phyloP scores from a whole-genome alignment of 768 basidiomycete species.

The Russula sp. region DNA sequence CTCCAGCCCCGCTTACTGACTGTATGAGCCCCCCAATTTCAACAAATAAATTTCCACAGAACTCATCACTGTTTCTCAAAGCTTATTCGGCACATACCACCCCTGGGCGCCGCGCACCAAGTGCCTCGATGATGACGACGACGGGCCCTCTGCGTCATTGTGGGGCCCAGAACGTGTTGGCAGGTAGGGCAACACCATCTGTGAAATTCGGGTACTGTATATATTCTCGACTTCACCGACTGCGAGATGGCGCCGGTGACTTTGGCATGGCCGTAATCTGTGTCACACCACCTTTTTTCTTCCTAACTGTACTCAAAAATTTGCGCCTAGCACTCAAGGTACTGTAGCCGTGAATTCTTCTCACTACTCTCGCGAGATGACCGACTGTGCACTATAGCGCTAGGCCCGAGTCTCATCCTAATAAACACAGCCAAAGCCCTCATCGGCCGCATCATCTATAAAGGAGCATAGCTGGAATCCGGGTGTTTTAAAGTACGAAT shows the following conservation, averaged over 20 bases:
- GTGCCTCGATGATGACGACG: background rate
- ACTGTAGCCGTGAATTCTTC: no score
- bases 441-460: background rate
- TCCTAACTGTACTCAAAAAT: no score
- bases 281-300: background rate
- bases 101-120: background rate
- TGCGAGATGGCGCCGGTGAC: background rate
- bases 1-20: background rate
- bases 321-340: background rate
- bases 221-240: background rate
- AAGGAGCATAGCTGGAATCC: background rate
- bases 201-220: background rate
- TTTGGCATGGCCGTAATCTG: background rate
- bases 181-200: background rate
- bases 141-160: background rate
- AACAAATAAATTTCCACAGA: background rate
- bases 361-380: no score
- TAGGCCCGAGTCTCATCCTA: no score
- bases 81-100: background rate
- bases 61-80: background rate
- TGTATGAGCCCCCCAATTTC: background rate
- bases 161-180: background rate
- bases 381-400: no score
- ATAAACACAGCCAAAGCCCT: no score
- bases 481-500: background rate